Base-by-base conservation (phyloP, 2,329 filamentous ascomycete species). In the Ophiostoma novo-ulmi region DNA sequence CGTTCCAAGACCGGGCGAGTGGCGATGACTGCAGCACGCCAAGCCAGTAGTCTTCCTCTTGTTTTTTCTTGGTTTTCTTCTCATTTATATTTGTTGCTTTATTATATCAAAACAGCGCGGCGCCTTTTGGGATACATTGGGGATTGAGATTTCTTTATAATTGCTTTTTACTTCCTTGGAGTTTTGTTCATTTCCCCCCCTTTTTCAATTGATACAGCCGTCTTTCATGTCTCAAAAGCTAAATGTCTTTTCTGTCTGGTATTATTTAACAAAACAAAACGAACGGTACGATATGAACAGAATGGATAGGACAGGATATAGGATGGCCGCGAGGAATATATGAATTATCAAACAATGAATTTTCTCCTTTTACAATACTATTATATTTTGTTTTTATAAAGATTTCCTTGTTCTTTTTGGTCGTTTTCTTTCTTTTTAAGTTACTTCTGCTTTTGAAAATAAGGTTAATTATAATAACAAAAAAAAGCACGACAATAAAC, bases 1-100 rank as follows among this genome's bases (percentile, higher is more conserved):
- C 89, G 76, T 94, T 94, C 76, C 85, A 88, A 73, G 82, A 84
- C 69, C 77, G 76, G 11, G 79, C 80, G 61, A 79, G 71, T 17
- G 26, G 14, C 22, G 39, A 48, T 22, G 39, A 48, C 65, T 26
- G 65, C 20, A 8, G 63, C 63, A 65, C 36, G 63, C 63, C 63
- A 20, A 39, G 10, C 17, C 38, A 39, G 20, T 65, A 13, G 17
- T 8, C 20, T 39, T 17, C n/a, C 11, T 26, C 31, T 38, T 38
- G 63, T 61, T 61, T 17, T 17, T 8, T 61, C 35, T 64, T 7
- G 13, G 36, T 63, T 17, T 17, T 31, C 31, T 63, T 14, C 14
- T 31, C 26, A 17, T 6, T 17, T 63, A 55, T 58, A 10, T 58
- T 22, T 58, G n/a, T n/a, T 7, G 17, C 44, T n/a, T 65, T 17